Evolutionary conservation across 2,329 filamentous ascomycete genomes (phyloP).

Genomic region (Fusarium goolgardi): DNA sequence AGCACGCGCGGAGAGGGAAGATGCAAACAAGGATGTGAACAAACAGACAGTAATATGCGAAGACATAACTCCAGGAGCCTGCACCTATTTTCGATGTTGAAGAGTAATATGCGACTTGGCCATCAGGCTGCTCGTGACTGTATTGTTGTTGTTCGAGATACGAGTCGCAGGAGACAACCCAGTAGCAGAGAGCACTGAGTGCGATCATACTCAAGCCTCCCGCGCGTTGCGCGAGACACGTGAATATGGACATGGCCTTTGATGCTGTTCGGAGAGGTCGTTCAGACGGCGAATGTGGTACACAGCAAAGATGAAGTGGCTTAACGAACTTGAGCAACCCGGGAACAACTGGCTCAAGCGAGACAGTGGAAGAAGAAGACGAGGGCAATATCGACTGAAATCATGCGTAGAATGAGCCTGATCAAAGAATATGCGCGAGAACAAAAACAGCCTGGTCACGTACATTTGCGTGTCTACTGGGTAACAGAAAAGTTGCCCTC

Average conservation of each 20-base stretch:
- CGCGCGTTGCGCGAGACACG: conserved; percentile 65
- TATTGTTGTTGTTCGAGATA: conserved; percentile 58
- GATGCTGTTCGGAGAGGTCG: not conserved
- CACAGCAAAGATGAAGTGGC: not conserved
- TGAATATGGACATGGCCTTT: conserved; percentile 62
- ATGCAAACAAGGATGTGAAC: conserved; percentile 72
- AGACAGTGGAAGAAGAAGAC: not conserved
- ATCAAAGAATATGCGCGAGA: not conserved
- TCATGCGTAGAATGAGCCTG: not conserved
- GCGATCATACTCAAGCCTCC: conserved; percentile 67
- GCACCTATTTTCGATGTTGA: conserved; percentile 54
- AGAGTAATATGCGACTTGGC: conserved; percentile 48
- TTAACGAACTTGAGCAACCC: conserved; percentile 2
- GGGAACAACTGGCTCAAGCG: conserved; percentile 4
- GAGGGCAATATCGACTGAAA: not conserved
- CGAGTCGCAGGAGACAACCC: conserved; percentile 65
- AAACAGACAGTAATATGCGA: conserved; percentile 73
- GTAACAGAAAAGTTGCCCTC: too few relatives aligned
- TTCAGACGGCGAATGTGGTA: not conserved
- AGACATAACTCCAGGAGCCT: conserved; percentile 64
- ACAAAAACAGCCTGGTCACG: conserved; percentile 6
- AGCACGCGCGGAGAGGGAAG: conserved; percentile 72
- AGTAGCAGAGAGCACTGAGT: conserved; percentile 63
- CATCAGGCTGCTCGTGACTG: conserved; percentile 57
- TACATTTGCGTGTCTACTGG: not conserved